phyloP scores from a whole-genome alignment of 331 rosid species.

The Stylosanthes scabra region DNA sequence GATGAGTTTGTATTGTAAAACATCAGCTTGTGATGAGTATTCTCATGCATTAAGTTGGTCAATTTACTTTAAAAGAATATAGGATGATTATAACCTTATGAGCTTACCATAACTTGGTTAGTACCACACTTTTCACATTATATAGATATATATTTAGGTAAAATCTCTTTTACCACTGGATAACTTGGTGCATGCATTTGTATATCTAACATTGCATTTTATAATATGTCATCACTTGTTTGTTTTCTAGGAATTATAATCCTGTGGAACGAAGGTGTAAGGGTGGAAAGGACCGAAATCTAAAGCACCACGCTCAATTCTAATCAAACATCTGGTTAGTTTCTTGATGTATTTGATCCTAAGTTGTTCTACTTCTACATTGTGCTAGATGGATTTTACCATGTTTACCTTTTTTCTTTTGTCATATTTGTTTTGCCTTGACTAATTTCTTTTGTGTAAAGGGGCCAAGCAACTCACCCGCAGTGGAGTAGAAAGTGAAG shows the following conservation, averaged over 20 bases:
- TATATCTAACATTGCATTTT: conserved; percentile 2
- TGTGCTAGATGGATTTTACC: conserved; percentile 3
- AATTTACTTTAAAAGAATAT: too few species aligned
- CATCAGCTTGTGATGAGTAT: too few species aligned
- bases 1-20: too few species aligned
- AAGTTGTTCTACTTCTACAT: conserved; percentile 16
- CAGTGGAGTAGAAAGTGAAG: conserved; percentile 43
- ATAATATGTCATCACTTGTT: not conserved
- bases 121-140: too few species aligned
- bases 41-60: too few species aligned
- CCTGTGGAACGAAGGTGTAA: conserved; percentile 84
- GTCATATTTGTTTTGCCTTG: conserved; percentile 5
- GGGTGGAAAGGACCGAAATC: conserved; percentile 74
- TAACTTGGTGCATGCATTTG: conserved; percentile 12
- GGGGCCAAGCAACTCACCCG: conserved; percentile 66
- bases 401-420: conserved; percentile 11
- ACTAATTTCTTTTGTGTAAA: conserved; percentile 34
- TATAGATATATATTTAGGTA: too few species aligned
- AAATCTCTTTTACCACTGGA: too few species aligned
- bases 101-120: too few species aligned
- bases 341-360: conserved; percentile 15
- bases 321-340: conserved; percentile 57
- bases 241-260: conserved; percentile 70
- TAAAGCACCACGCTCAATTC: conserved; percentile 60
- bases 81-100: too few species aligned